These are phyloP conservation scores for Sorghum bicolor DNA, from an alignment of 176 grass and related monocot species.

Conservation along the genomic window Sorghum_bicolor_NCBIv3 NC_012877.2:316501-317000, in stretches of 20 bases:
- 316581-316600: too few species aligned
- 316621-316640: too few species aligned
- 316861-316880: slow-evolving; percentile 44
- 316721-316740: too few species aligned
- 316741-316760: slow-evolving; percentile 36
- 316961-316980: slow-evolving; percentile 91
- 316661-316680: too few species aligned
- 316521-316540: too few species aligned
- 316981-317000: slow-evolving; percentile 71
- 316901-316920: slow-evolving; percentile 45
- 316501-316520: too few species aligned
- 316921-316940: slow-evolving; percentile 79
- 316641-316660: too few species aligned
- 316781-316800: slow-evolving; percentile 67
- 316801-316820: slow-evolving; percentile 94
- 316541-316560: too few species aligned
- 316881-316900: slow-evolving; percentile 48
- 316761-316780: slow-evolving; percentile 73
- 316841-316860: slow-evolving; percentile 82
- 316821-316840: slow-evolving; percentile 97
- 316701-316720: too few species aligned
- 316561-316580: too few species aligned
- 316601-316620: too few species aligned
- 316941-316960: slow-evolving; percentile 96
- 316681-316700: too few species aligned